Evolutionary conservation across 2,329 filamentous ascomycete species (phyloP).

Genomic region (Claviceps monticola): DNA sequence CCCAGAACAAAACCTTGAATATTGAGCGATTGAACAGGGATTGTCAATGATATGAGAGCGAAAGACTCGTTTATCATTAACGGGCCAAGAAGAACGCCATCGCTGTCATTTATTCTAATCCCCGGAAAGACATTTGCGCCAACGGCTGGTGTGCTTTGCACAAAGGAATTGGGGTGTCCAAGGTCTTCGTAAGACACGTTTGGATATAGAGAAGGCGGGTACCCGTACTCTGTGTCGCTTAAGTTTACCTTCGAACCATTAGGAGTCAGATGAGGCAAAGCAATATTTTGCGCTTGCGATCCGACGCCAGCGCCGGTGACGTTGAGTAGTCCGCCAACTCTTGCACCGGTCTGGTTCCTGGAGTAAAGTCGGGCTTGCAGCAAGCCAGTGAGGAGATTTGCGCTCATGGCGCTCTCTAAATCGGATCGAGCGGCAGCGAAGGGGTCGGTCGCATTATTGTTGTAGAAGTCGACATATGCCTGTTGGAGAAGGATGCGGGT

Average conservation of each 20-base stretch:
- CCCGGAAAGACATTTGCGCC: slow-evolving; percentile 36
- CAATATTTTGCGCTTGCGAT: slow-evolving; percentile 28
- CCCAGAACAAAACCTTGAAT: slow-evolving; percentile 52
- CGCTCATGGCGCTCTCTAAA: slow-evolving; percentile 54
- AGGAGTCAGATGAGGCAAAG: slow-evolving; percentile 44
- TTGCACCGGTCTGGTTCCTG: slow-evolving; percentile 43
- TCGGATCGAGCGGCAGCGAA: slow-evolving; percentile 52
- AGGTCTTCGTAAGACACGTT: slow-evolving; percentile 54
- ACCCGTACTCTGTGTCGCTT: slow-evolving; percentile 50
- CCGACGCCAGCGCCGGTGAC: slow-evolving; percentile 37
- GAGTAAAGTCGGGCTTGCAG: slow-evolving; percentile 65
- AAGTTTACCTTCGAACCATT: slow-evolving; percentile 47
- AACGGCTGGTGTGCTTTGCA: slow-evolving; percentile 27
- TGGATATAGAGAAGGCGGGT: slow-evolving; percentile 60
- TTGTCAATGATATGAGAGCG: slow-evolving; percentile 66
- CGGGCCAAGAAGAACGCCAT: slow-evolving; percentile 63
- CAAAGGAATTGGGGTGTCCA: slow-evolving; percentile 24
- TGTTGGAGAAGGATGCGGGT: slow-evolving; percentile 49
- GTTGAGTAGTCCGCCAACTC: slow-evolving; percentile 43
- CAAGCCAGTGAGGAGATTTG: slow-evolving; percentile 42
- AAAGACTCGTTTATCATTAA: slow-evolving; percentile 57
- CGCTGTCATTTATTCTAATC: slow-evolving; percentile 34
- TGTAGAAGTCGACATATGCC: slow-evolving; percentile 40
- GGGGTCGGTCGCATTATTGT: slow-evolving; percentile 35
- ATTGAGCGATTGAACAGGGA: slow-evolving; percentile 56